Conservation (phyloP, 1,284 basidiomycete genomes). For the Sphagnurus paluster region DNA sequence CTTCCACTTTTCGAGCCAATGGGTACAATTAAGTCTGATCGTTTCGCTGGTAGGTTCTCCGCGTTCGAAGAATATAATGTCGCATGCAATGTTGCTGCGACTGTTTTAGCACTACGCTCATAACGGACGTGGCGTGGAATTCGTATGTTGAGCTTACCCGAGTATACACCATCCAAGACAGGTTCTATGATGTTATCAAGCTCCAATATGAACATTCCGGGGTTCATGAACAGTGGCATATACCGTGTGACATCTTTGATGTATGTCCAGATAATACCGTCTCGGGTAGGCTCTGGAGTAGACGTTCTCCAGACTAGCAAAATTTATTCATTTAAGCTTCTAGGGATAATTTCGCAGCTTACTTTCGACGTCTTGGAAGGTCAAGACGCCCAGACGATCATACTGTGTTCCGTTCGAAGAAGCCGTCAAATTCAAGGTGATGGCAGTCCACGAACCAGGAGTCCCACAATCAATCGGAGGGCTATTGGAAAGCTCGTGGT, state of each 20-base stretch:
- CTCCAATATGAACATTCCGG: conserved; percentile 70
- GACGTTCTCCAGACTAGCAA: conserved; percentile 72
- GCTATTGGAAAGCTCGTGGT: too few species aligned
- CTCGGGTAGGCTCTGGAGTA: conserved; percentile 72
- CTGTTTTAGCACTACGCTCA: too few species aligned
- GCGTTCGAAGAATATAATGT: conserved; percentile 67
- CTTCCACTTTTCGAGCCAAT: conserved; percentile 63
- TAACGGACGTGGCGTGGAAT: not conserved
- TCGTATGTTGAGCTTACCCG: conserved; percentile 47
- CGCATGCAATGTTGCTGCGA: conserved; percentile 62
- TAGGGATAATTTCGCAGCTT: conserved; percentile 24
- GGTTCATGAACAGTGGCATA: conserved; percentile 63
- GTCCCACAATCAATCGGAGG: conserved; percentile 74
- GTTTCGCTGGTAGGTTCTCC: conserved; percentile 54
- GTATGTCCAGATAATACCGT: conserved; percentile 80
- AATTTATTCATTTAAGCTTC: conserved; percentile 13
- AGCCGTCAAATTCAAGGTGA: conserved; percentile 75
- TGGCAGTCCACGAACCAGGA: conserved; percentile 71
- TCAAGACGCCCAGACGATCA: conserved; percentile 71
- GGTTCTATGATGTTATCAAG: conserved; percentile 66
- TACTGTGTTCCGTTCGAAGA: conserved; percentile 79
- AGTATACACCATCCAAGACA: conserved; percentile 65
- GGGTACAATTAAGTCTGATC: conserved; percentile 66
- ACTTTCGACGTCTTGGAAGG: conserved; percentile 77
- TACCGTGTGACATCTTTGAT: conserved; percentile 76